These are phyloP conservation scores for Microsporum audouinii DNA, from an alignment of 2,329 filamentous ascomycete genomes.

Conservation along the genomic window DNA sequence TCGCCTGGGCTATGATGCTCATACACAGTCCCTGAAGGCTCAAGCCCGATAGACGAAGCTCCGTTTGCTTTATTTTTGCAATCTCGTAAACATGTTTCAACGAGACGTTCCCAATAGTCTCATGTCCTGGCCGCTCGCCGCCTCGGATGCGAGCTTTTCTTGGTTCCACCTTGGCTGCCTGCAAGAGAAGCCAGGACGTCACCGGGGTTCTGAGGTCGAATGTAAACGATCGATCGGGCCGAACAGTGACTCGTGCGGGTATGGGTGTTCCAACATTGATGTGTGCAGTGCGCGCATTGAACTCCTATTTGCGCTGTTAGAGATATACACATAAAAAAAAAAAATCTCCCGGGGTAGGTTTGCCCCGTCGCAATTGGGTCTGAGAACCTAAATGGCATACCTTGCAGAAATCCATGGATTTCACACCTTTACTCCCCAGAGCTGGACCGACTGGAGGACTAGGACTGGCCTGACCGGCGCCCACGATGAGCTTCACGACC, in stretches of 20 bases:
- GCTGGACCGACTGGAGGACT: constrained; percentile 94
- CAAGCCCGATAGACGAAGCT: constrained; percentile 61
- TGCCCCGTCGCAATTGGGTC: not conserved
- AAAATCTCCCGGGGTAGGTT: not conserved
- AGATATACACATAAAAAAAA: not conserved
- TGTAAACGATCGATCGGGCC: constrained; percentile 81
- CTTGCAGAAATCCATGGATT: constrained; percentile 99
- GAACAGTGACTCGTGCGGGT: constrained; percentile 81
- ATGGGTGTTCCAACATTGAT: constrained; percentile 73
- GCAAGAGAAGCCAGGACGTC: constrained; percentile 80
- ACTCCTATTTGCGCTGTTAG: constrained; percentile 53
- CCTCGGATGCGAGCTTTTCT: constrained; percentile 65
- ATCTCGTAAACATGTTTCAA: constrained; percentile 97
- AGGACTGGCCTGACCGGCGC: constrained; percentile 85
- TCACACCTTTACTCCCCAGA: constrained; percentile 92
- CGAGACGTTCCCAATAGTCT: constrained; percentile 72
- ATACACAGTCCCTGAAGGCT: constrained; percentile 60
- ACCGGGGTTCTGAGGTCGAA: constrained; percentile 91
- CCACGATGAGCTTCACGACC: constrained; percentile 95
- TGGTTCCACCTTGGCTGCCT: constrained; percentile 62
- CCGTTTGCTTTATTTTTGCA: constrained; percentile 83
- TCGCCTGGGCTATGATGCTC: constrained; percentile 62
- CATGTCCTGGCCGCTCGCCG: constrained; percentile 60
- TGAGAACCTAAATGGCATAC: constrained; percentile 37
- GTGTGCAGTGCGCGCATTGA: constrained; percentile 87